phyloP scores from a whole-genome alignment of 2,329 filamentous ascomycete species.

The Botryosphaeria agaves region DNA sequence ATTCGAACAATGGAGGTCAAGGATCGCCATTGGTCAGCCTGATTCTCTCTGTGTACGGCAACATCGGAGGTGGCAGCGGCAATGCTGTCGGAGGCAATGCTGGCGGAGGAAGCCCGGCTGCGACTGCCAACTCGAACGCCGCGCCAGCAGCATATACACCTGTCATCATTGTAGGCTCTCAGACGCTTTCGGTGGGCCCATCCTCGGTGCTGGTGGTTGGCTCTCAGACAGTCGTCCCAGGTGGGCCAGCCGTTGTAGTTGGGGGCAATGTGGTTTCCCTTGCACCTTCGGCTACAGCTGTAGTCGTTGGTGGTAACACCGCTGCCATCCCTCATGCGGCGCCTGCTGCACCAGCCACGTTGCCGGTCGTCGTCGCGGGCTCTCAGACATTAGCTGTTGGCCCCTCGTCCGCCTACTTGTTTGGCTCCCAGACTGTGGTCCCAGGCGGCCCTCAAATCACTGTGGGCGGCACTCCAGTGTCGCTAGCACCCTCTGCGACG shows the following conservation, averaged over 20 bases:
- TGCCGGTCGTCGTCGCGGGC: not conserved
- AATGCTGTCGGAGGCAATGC: no score
- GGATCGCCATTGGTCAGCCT: no score
- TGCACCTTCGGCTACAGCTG: slow-evolving; percentile 1
- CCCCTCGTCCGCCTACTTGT: slow-evolving; percentile 14
- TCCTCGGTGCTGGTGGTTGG: slow-evolving; percentile 16
- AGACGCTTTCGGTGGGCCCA: slow-evolving; percentile 3
- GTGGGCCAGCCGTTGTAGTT: slow-evolving; percentile 13
- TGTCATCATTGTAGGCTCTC: not conserved
- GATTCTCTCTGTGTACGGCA: no score
- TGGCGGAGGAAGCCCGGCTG: not conserved
- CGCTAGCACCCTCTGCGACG: slow-evolving; percentile 6
- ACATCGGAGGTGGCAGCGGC: no score
- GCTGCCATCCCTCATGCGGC: slow-evolving; percentile 8
- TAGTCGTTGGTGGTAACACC: slow-evolving; percentile 3
- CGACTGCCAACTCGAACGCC: no score
- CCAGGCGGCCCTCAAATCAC: slow-evolving; percentile 15
- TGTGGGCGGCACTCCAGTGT: slow-evolving; percentile 13
- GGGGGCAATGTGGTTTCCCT: slow-evolving; percentile 14
- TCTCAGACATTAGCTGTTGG: slow-evolving; percentile 1
- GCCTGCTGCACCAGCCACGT: not conserved
- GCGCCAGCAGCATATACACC: not conserved
- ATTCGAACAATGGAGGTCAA: no score
- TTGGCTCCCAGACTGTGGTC: slow-evolving; percentile 17
- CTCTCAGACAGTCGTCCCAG: slow-evolving; percentile 17